Percentiles rank a stretch among this genome's conserved stretches.
phyloP scores from a whole-genome alignment of 148 eudicot species.

The Chenopodium berlandieri region DNA sequence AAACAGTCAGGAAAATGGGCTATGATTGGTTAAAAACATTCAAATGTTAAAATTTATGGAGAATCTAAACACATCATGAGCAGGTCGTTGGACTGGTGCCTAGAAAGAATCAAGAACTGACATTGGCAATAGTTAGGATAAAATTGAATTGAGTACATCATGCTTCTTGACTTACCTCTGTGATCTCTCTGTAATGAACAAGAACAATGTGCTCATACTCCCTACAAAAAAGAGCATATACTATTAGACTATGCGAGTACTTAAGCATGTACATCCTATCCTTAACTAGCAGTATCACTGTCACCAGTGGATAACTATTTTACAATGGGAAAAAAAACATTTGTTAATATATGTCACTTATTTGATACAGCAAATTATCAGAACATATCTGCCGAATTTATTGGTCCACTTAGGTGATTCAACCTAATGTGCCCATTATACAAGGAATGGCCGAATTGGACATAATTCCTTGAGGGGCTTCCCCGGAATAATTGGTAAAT shows the following conservation, averaged over 20 bases:
- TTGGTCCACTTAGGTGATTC: neutral
- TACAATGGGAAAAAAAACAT: too few relatives aligned
- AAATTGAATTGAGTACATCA: constrained; percentile 2
- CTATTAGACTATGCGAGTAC: neutral
- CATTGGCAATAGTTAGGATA: neutral
- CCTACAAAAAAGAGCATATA: constrained; percentile 43
- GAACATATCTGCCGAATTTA: neutral
- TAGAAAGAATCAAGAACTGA: neutral
- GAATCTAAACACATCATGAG: constrained; percentile 1
- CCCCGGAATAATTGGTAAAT: too few relatives aligned
- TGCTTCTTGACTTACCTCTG: constrained; percentile 50
- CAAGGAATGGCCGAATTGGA: too few relatives aligned
- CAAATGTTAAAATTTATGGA: neutral
- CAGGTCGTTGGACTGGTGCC: neutral
- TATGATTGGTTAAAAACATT: neutral
- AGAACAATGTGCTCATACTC: constrained; percentile 90
- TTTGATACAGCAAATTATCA: too few relatives aligned
- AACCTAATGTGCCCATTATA: neutral
- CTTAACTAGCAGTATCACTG: neutral
- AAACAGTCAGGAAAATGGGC: neutral
- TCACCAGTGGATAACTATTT: neutral
- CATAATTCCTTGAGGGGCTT: neutral
- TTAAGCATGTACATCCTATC: neutral
- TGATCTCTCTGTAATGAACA: constrained; percentile 92
- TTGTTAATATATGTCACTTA: neutral